Conservation (phyloP, 2,329 filamentous ascomycete genomes). For the Cercospora citrullina region DNA sequence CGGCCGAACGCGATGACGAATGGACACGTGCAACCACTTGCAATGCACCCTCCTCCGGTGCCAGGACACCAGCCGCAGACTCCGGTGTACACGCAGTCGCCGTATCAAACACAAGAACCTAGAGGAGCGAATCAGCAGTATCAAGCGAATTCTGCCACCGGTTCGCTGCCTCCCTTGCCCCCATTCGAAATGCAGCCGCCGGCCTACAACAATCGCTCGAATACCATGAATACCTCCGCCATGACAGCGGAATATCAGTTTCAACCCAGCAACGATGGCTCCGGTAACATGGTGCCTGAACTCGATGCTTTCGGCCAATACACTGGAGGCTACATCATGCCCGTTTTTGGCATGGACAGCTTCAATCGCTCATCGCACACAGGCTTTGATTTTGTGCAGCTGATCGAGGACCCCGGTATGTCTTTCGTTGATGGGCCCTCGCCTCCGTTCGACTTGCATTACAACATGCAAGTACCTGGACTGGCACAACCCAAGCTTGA, state of each 20-base stretch:
- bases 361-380: conserved; percentile 71
- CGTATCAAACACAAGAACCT: conserved; percentile 26
- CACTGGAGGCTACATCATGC: conserved; percentile 63
- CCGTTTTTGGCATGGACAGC: conserved; percentile 81
- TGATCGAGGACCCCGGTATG: conserved; percentile 8
- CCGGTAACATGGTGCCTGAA: conserved; percentile 30
- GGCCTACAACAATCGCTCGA: conserved; percentile 12
- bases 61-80: conserved; percentile 24
- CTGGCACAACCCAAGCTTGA: conserved; percentile 32
- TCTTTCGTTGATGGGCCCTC: conserved; percentile 24
- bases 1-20: conserved; percentile 21
- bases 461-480: conserved; percentile 23
- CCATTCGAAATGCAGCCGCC: conserved; percentile 30
- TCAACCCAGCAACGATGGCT: conserved; percentile 26
- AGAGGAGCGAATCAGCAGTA: conserved; percentile 22
- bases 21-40: conserved; percentile 21
- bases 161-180: conserved; percentile 30
- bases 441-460: conserved; percentile 29
- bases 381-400: conserved; percentile 31
- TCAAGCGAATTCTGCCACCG: conserved; percentile 24
- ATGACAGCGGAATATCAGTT: conserved; percentile 27
- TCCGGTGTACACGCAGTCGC: conserved; percentile 27
- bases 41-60: conserved; percentile 35
- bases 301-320: conserved; percentile 46
- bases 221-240: conserved; percentile 30